Percentiles rank a stretch among this genome's conserved stretches.
These are phyloP conservation scores for Cryptosporidium baileyi DNA, from an alignment of 169 alveolate genomes.

Conservation along the genomic window DNA sequence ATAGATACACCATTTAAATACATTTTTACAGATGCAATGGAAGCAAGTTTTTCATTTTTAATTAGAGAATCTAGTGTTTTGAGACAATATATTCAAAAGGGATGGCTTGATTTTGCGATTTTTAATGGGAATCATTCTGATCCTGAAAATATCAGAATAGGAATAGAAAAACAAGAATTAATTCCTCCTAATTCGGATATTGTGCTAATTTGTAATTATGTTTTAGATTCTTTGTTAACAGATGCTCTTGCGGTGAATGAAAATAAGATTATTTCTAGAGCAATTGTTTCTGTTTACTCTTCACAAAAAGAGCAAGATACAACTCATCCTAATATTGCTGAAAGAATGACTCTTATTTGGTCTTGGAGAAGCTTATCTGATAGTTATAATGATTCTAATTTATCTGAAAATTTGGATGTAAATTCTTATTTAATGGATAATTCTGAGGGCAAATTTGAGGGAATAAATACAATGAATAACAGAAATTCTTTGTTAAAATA, in stretches of 20 bases:
- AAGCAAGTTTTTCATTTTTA: slow-evolving; percentile 77
- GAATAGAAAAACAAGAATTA: slow-evolving; percentile 70
- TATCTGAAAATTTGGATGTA: neutral
- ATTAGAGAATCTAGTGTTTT: slow-evolving; percentile 73
- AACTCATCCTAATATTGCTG: slow-evolving; percentile 60
- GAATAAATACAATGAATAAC: neutral
- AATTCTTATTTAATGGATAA: neutral
- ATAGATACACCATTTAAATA: slow-evolving; percentile 82
- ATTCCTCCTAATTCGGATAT: slow-evolving; percentile 77
- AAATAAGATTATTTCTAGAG: slow-evolving; percentile 13
- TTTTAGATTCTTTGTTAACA: slow-evolving; percentile 81
- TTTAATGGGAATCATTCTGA: slow-evolving; percentile 79
- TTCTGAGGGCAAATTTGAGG: neutral
- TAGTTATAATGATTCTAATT: neutral
- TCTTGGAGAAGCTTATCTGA: slow-evolving; percentile 17
- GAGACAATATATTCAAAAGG: slow-evolving; percentile 67
- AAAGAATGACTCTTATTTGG: slow-evolving; percentile 62
- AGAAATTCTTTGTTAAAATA: neutral
- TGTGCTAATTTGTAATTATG: slow-evolving; percentile 80
- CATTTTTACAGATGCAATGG: slow-evolving; percentile 82
- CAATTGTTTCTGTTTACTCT: slow-evolving; percentile 61
- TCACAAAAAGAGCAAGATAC: slow-evolving; percentile 23
- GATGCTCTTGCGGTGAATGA: slow-evolving; percentile 73
- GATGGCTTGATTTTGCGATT: slow-evolving; percentile 83
- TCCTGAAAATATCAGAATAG: slow-evolving; percentile 71